Evolutionary conservation across 2,329 filamentous ascomycete genomes (phyloP), one percentile per base, ranked within the genome.

Genomic region (Didymella arachidicola): DNA sequence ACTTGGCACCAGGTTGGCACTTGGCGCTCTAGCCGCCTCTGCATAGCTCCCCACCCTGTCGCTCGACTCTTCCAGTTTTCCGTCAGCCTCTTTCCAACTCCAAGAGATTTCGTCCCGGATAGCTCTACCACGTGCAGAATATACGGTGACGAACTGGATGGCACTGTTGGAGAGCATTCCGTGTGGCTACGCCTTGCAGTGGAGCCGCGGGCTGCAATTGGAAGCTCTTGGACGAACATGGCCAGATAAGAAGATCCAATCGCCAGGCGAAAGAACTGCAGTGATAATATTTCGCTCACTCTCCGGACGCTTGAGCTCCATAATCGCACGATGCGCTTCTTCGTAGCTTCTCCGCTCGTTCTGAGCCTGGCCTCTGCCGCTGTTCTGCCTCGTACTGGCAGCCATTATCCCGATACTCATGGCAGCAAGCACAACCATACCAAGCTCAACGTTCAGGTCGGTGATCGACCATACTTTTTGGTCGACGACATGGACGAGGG

Each of bases 401-500:
- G 64, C 30, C 50, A 62, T 32, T 58, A 66, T 55, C 52, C 56
- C 16, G 57, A 63, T 44, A 65, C 70, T 56, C 51, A 59, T 54
- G 61, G 55, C 27, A 56, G 18, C 38, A 60, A 60, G 47, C 43
- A 64, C 48, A 52, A 57, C 27, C 38, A 57, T 14, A 52, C 53
- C 8, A 65, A 65, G 36, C 53, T 76, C 62, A 76, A 76, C 32
- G 66, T 77, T 16, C 72, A 76, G 50, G 66, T 78, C 19, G 75
- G 75, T 34, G 66, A 70, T 34, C 69, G 75, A 10, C 75, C 75
- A 0, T 77, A 75, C 55, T 78, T 73, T 36, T 62, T 78, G 26
- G 64, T 78, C 52, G 61, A 78, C 30, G 64, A 77, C 57, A 78
- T 78, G 75, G 72, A 76, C n/a, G 73, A 72, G 3, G 66, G 74